A percentile compares a stretch with the other conserved stretches of the same genome.
Conservation (phyloP, 371 early-diverging fungal species). For the Haplosporangium sp. region DNA sequence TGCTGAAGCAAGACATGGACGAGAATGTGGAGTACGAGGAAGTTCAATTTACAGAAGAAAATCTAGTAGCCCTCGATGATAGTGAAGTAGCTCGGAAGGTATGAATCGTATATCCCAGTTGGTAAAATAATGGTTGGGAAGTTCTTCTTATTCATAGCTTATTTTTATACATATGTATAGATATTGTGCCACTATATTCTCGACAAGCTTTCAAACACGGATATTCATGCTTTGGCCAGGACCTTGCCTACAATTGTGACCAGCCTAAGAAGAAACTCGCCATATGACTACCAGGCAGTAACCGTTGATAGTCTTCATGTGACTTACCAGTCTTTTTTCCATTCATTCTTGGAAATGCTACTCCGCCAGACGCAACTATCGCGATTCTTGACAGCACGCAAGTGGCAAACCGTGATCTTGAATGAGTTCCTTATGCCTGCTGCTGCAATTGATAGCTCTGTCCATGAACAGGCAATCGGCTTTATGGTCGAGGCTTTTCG, state of each 20-base stretch:
- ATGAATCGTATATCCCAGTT: conserved; percentile 2
- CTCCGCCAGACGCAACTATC: conserved; percentile 57
- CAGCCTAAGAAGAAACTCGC: conserved; percentile 53
- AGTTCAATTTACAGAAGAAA: conserved; percentile 39
- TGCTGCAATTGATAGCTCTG: conserved; percentile 57
- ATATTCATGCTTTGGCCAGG: conserved; percentile 58
- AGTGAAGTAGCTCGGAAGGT: conserved; percentile 69
- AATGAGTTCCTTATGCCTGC: conserved; percentile 61
- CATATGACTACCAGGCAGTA: conserved; percentile 44
- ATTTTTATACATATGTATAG: conserved; percentile 7
- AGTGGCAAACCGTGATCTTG: conserved; percentile 60
- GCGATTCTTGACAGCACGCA: conserved; percentile 56
- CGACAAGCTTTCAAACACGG: conserved; percentile 58
- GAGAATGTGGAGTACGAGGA: conserved; percentile 34
- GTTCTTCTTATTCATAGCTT: too few relatives aligned
- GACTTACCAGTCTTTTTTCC: conserved; percentile 64
- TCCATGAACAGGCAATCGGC: conserved; percentile 59
- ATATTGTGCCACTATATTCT: conserved; percentile 63
- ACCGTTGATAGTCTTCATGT: conserved; percentile 54
- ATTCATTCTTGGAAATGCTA: conserved; percentile 60
- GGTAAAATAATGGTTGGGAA: too few relatives aligned
- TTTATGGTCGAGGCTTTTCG: conserved; percentile 57
- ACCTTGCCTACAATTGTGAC: conserved; percentile 59
- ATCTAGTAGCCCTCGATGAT: conserved; percentile 41
- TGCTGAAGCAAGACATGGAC: conserved; percentile 37